phyloP scores from a whole-genome alignment of 805 yeast species.

The Ogataea pignaliae region DNA sequence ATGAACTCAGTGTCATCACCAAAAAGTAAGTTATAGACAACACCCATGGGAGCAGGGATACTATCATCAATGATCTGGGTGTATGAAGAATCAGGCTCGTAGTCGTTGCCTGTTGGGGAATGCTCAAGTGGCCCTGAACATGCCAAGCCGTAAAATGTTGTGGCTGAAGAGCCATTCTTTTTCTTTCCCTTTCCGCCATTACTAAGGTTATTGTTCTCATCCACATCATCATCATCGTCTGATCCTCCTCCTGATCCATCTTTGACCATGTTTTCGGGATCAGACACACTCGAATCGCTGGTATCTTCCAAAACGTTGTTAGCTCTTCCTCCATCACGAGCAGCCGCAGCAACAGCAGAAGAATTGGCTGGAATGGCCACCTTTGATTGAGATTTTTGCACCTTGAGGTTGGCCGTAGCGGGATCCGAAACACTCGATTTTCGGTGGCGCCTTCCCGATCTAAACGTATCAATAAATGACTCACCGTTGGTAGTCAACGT shows the following conservation, averaged over 20 bases:
- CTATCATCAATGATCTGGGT: conserved; percentile 50
- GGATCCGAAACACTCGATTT: too few species aligned
- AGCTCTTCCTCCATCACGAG: neutral
- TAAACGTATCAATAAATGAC: conserved; percentile 4
- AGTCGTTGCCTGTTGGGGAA: conserved; percentile 34
- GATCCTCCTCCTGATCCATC: conserved; percentile 18
- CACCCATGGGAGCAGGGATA: conserved; percentile 62
- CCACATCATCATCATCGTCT: conserved; percentile 14
- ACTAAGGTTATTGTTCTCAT: conserved; percentile 5
- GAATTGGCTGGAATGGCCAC: neutral
- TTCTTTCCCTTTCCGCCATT: neutral
- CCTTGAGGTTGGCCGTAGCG: neutral
- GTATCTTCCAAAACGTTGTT: neutral
- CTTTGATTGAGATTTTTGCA: too few species aligned
- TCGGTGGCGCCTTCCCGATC: neutral
- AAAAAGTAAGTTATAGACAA: conserved; percentile 52
- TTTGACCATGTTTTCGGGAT: conserved; percentile 28
- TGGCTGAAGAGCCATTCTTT: conserved; percentile 6
- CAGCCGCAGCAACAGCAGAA: conserved; percentile 17
- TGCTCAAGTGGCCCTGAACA: conserved; percentile 35
- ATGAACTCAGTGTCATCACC: conserved; percentile 52
- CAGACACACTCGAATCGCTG: conserved; percentile 18
- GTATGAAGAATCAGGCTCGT: conserved; percentile 44
- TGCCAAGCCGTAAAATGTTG: conserved; percentile 35
- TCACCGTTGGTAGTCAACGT: conserved; percentile 3